Base-by-base conservation (phyloP, 352 stramenopile genomes). In the Phytophthora ramorum region DNA sequence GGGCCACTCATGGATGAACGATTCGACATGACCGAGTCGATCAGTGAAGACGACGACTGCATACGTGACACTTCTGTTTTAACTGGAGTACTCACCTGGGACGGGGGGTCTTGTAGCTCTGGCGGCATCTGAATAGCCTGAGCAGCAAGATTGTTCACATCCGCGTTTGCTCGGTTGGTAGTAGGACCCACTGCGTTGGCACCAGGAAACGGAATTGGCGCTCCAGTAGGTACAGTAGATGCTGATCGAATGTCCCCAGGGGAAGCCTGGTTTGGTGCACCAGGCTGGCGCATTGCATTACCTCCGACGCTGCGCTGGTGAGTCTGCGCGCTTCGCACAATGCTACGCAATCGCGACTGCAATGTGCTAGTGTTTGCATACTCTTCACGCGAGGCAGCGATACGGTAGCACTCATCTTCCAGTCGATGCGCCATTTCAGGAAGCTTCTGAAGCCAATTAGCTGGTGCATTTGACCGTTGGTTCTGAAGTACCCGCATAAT, bases 401-500 rank as follows among this genome's bases (percentile, higher is more conserved):
- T 93, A 4, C 87, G 88, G 63, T 99, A 99, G 48, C 98, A 92
- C 59, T 97, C 97, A 57, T 99, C 97, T 71, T 99, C 97, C 38
- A 99, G 79, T 45, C 97, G 89, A 62, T 98, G 96, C 1, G 97
- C 97, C 97, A 99, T 99, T 68, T 99, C 94, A 0, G 97, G 97
- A 17, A 99, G 81, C 66, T 98, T 98, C 59, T 98, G 92, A 43
- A 99, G 75, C 97, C 97, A 99, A 69, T 98, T 97, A 22, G 94
- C 79, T 4, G 95, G 92, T 5, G 97, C 96, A 77, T 99, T 98
- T 28, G 96, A 96, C 34, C 97, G 94, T 51, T 98, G 91, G 50
- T 96, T 96, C 63, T 98, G 89, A 35, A 99, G 83, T 19, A 99
- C 86, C 14, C 96, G 89, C 67, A 98, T 97, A 64, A 98, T 99